phyloP scores from a whole-genome alignment of 2,329 filamentous ascomycete genomes.

The Didymella pomorum region DNA sequence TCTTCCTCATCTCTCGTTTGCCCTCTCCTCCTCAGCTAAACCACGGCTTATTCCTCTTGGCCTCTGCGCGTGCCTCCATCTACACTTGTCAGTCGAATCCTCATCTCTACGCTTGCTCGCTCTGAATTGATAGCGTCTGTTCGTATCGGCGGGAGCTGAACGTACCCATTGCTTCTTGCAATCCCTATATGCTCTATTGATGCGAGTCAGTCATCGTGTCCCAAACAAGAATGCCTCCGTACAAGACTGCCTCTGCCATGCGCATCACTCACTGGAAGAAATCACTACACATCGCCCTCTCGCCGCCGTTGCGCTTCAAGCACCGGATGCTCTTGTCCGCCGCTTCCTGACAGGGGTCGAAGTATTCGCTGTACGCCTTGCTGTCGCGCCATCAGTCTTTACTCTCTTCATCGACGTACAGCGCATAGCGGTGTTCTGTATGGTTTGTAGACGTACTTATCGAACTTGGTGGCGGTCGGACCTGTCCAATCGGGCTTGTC shows the following conservation, averaged over 20 bases:
- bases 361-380: constrained; percentile 88
- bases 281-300: constrained; percentile 88
- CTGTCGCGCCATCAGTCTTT: constrained; percentile 56
- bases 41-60: constrained; percentile 32
- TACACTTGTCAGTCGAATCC: constrained; percentile 17
- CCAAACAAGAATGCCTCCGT: not conserved
- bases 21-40: constrained; percentile 22
- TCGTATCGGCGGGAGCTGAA: constrained; percentile 17
- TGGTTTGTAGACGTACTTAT: constrained; percentile 43
- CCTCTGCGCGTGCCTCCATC: constrained; percentile 37
- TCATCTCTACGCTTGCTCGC: not conserved
- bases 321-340: constrained; percentile 86
- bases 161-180: constrained; percentile 95
- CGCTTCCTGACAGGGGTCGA: constrained; percentile 94
- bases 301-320: constrained; percentile 85
- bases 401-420: not conserved
- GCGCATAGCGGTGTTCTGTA: not conserved
- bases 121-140: not conserved
- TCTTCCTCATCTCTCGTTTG: not conserved
- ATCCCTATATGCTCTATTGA: constrained; percentile 84
- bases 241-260: not conserved
- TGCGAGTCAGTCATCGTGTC: not conserved
- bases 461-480: constrained; percentile 50
- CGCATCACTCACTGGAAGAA: constrained; percentile 81
- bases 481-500: constrained; percentile 32